Conservation (phyloP, 176 grass and related monocot species). For the Bonia amplexicaulis region DNA sequence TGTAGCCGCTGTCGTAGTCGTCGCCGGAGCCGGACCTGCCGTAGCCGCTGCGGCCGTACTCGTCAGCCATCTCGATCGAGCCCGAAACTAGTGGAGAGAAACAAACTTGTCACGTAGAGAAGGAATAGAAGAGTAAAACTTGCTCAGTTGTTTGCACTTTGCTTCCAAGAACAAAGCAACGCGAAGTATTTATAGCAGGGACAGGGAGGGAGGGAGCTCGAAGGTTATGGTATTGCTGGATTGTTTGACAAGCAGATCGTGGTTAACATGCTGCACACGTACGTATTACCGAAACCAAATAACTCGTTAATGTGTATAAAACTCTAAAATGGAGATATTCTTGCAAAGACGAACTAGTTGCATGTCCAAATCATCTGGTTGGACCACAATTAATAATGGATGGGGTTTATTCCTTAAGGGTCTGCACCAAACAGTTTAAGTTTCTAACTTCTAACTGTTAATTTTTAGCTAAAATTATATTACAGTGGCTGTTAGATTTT, state of each 20-base stretch:
- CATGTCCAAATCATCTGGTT: conserved; percentile 1
- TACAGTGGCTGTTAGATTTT: no score
- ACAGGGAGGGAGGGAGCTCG: not conserved
- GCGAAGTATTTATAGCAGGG: conserved; percentile 31
- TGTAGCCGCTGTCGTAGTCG: conserved; percentile 4
- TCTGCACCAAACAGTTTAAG: no score
- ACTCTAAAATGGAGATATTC: not conserved
- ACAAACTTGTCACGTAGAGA: not conserved
- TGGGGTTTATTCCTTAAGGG: not conserved
- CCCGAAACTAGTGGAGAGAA: not conserved
- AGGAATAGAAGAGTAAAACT: not conserved
- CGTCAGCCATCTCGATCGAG: conserved; percentile 33
- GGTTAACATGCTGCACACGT: not conserved
- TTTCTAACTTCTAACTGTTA: no score
- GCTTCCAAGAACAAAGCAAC: conserved; percentile 14
- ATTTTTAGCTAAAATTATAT: no score
- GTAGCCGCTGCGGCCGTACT: conserved; percentile 34
- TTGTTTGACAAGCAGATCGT: not conserved
- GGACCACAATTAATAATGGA: not conserved
- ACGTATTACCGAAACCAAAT: not conserved
- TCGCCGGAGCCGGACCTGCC: conserved; percentile 6
- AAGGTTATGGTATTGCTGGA: not conserved
- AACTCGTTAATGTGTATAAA: not conserved
- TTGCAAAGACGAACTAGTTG: not conserved
- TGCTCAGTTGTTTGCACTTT: not conserved